phyloP scores from a whole-genome alignment of 306 rosid species.

The Corylus avellana region DNA sequence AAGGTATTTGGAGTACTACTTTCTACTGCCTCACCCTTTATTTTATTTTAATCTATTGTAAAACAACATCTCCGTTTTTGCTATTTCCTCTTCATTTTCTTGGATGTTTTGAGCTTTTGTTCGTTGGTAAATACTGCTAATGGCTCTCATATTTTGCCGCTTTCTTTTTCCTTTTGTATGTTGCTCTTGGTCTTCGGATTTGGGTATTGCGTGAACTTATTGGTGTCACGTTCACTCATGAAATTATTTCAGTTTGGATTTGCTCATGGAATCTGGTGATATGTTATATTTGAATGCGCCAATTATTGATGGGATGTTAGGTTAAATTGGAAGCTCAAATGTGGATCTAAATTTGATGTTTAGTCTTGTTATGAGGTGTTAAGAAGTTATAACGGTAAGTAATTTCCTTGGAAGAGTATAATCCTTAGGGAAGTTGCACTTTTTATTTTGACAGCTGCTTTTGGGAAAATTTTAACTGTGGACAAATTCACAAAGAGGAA shows the following conservation, averaged over 20 bases:
- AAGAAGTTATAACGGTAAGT: background rate
- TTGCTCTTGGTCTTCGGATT: background rate
- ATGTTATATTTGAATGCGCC: background rate
- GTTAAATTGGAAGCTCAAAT: background rate
- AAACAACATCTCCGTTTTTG: background rate
- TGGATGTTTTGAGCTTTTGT: background rate
- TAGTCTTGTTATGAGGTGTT: background rate
- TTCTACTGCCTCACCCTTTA: background rate
- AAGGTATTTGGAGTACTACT: constrained; percentile 48
- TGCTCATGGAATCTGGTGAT: background rate
- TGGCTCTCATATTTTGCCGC: background rate
- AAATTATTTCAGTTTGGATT: background rate
- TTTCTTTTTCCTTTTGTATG: background rate
- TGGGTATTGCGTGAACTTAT: too few species aligned
- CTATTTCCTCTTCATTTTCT: background rate
- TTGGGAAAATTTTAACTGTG: background rate
- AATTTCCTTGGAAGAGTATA: background rate
- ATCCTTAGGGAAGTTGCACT: background rate
- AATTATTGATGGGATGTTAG: background rate
- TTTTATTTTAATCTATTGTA: background rate
- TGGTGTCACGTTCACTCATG: too few species aligned
- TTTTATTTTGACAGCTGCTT: background rate
- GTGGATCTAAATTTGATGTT: background rate
- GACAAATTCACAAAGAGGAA: background rate
- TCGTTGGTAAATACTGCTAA: background rate